Evolutionary conservation across 2,329 filamentous ascomycete species (phyloP).

Genomic region (Ophiostoma ips): DNA sequence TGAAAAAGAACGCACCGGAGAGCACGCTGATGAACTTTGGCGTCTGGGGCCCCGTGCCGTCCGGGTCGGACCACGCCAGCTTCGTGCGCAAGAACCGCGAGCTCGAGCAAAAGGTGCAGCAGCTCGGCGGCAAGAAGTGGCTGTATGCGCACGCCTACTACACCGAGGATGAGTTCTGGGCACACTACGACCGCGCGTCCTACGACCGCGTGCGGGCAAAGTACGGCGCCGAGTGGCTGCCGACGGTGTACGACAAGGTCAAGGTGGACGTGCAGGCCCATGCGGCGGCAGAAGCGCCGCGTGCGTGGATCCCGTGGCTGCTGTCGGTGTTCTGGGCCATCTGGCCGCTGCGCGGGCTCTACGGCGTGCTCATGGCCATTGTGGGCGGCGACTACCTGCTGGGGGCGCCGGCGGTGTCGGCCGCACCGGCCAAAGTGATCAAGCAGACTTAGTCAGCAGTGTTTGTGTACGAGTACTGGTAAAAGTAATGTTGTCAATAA

Average conservation of each 20-base stretch:
- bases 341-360: slow-evolving; percentile 32
- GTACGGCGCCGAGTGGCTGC: slow-evolving; percentile 45
- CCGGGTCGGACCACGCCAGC: slow-evolving; percentile 24
- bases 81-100: slow-evolving; percentile 42
- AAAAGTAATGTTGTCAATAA: too few relatives aligned
- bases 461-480: too few relatives aligned
- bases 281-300: slow-evolving; percentile 19
- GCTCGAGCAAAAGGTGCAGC: slow-evolving; percentile 44
- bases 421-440: too few relatives aligned
- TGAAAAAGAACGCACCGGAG: slow-evolving; percentile 13
- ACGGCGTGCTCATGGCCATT: slow-evolving; percentile 31
- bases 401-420: not conserved
- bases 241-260: slow-evolving; percentile 55
- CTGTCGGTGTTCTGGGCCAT: slow-evolving; percentile 20
- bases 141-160: slow-evolving; percentile 59
- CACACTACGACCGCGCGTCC: slow-evolving; percentile 42
- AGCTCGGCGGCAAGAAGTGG: slow-evolving; percentile 53
- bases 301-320: slow-evolving; percentile 21
- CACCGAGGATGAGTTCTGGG: slow-evolving; percentile 54
- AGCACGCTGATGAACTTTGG: slow-evolving; percentile 46
- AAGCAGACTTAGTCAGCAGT: too few relatives aligned
- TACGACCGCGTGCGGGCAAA: slow-evolving; percentile 44
- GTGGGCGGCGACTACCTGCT: slow-evolving; percentile 33
- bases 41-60: slow-evolving; percentile 38
- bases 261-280: slow-evolving; percentile 31